Base-by-base conservation (phyloP, 164 flowering plant species). In the Nymphaea colorata region DNA sequence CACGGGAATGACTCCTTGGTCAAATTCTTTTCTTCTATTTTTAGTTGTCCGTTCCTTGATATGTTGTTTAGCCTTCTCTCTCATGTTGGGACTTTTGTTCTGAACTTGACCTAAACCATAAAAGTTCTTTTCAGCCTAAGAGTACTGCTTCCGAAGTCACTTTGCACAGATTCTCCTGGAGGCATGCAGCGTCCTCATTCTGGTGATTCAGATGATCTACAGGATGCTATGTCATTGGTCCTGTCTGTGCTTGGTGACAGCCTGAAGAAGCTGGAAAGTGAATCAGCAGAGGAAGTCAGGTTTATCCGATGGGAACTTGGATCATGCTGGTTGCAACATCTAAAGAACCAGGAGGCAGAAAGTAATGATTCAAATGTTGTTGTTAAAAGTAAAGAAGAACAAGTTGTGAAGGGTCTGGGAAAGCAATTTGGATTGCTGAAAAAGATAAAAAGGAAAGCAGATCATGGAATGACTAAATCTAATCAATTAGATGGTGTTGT, bases 241-340 rank as follows among this genome's bases (percentile, higher is more conserved):
- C 73, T 73, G 43, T 70, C 68, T 73, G 80, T 85, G 36, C 67
- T 89, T 62, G 70, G 79, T 71, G 89, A 87, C 66, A 84, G 92
- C 79, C 75, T 89, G 79, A 68, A 66, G 53, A 81, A 78, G 66
- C 70, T 91, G 66, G 81, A 80, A 68, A 82, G 69, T 65, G 69
- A 70, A 43, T 70, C 79, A 18, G 62, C 43, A 44, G 61, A 25
- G 51, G 41, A 71, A 44, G 76, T 75, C 69, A 79, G 77, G 65
- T 70, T 80, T 72, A 73, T 90, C 70, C 81, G 96, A 80, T 93
- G 98, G 98, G 96, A 93, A 74, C 92, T 93, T 67, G 96, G 97
- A 72, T 81, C 90, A 64, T 87, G 87, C 74, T 90, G 91, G 96
- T 75, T 87, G 69, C 90, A 93, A 70, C 93, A 93, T 82, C 73